Base-by-base conservation (phyloP, 331 rosid genomes). In the Pyrus hybrid region DNA sequence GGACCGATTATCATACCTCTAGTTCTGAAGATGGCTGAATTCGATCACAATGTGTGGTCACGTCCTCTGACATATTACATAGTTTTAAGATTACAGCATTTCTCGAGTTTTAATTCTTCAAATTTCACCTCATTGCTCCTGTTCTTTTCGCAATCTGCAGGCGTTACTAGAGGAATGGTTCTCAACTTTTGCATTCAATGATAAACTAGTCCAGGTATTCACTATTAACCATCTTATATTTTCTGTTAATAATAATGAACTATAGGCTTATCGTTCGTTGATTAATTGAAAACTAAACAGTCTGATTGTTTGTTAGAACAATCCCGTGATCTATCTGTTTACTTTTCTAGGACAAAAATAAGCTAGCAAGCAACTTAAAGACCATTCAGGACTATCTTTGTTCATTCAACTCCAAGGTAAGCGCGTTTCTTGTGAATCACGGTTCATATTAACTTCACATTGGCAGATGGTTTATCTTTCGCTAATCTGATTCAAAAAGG, bases 111-210 rank as follows among this genome's bases (percentile, higher is more conserved):
- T 35, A 9, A 8, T 14, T 33, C 29, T 37, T 41, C 14, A 43
- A 22, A 17, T n/a, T 37, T 56, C 33, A 23, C 37, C 43, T 22
- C 45, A 75, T 54, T 74, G 9, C 28, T 78, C 49, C 7, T 8
- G 67, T 63, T 64, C 58, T 58, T 10, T 53, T 35, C 64, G n/a
- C 67, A 67, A 28, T 78, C 47, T 63, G 65, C 85, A 88, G 93
- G 96, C 99, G 73, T 85, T 94, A 70, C 89, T 94, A 47, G 99
- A 94, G 88, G 99, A 94, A 75, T 92, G 99, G 97, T 86, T 94
- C 61, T 77, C 89, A 26, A 77, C 84, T 56, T 87, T 91, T 25
- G 79, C 88, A 51, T 84, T 79, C 77, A 83, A 53, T 22, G 99
- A 89, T 51, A 89, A 83, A 76, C 86, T 85, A 37, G 79, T 76